Evolutionary conservation across 2,329 filamentous ascomycete genomes (phyloP).

Genomic region (Botrytis aclada): DNA sequence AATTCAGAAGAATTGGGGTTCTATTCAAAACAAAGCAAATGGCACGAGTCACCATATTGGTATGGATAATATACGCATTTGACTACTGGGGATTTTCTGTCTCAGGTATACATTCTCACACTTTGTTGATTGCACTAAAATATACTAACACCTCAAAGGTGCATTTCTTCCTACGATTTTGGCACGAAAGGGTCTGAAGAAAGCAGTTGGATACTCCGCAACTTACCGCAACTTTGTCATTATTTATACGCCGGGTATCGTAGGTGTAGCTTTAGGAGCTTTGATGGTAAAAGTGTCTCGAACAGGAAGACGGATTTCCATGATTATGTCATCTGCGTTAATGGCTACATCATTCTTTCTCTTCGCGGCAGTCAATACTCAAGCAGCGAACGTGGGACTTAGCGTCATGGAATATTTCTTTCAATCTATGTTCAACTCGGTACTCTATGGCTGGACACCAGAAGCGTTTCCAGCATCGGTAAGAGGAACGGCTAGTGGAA

Average conservation of each 20-base stretch:
- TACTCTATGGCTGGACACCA: slow-evolving; percentile 30
- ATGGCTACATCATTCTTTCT: slow-evolving; percentile 34
- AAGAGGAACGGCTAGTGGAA: slow-evolving; percentile 51
- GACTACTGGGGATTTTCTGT: slow-evolving; percentile 48
- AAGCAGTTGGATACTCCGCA: slow-evolving; percentile 29
- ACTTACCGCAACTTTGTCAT: slow-evolving; percentile 40
- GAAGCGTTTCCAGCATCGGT: slow-evolving; percentile 44
- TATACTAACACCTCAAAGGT: slow-evolving; percentile 35
- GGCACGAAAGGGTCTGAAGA: slow-evolving; percentile 32
- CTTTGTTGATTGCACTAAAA: slow-evolving; percentile 18
- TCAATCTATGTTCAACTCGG: slow-evolving; percentile 33
- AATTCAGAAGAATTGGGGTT: slow-evolving; percentile 44
- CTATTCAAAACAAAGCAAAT: slow-evolving; percentile 45
- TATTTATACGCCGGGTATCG: slow-evolving; percentile 39
- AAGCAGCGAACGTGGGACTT: slow-evolving; percentile 33
- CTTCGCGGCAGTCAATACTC: slow-evolving; percentile 32
- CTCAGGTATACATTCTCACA: slow-evolving; percentile 40
- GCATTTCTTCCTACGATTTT: slow-evolving; percentile 41
- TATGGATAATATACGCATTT: slow-evolving; percentile 50
- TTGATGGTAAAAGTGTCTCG: slow-evolving; percentile 25
- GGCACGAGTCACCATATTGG: slow-evolving; percentile 45
- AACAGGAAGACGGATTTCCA: slow-evolving; percentile 34
- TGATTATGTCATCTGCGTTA: slow-evolving; percentile 33
- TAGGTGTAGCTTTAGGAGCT: slow-evolving; percentile 33
- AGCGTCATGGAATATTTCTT: slow-evolving; percentile 38